phyloP scores from a whole-genome alignment of 2,329 filamentous ascomycete species.

The Tricladium varicosporioides region DNA sequence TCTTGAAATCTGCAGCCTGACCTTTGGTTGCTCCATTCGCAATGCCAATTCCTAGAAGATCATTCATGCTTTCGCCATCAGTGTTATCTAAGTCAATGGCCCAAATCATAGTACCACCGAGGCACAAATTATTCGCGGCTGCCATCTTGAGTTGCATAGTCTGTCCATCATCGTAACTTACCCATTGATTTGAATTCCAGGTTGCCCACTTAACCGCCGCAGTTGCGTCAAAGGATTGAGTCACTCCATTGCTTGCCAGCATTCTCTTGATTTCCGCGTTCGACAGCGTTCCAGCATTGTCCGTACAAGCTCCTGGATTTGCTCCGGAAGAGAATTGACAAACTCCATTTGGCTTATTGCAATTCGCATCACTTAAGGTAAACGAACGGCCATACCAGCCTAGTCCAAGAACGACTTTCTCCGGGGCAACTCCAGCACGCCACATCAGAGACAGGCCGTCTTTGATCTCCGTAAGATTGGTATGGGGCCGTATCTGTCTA shows the following conservation, averaged over 20 bases:
- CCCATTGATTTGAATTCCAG: background rate
- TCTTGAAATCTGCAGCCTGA: background rate
- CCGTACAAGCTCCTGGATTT: constrained; percentile 29
- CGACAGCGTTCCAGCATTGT: constrained; percentile 32
- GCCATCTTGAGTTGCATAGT: constrained; percentile 28
- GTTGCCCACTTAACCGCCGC: background rate
- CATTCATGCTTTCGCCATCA: constrained; percentile 33
- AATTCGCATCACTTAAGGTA: constrained; percentile 25
- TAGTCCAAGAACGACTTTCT: constrained; percentile 43
- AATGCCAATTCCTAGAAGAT: background rate
- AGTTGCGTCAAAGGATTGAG: background rate
- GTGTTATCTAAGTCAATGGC: constrained; percentile 12
- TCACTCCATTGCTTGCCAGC: background rate
- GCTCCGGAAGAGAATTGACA: constrained; percentile 21
- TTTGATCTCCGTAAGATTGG: constrained; percentile 42
- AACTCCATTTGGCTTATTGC: constrained; percentile 17
- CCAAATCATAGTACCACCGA: constrained; percentile 33
- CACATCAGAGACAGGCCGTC: constrained; percentile 35
- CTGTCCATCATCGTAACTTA: constrained; percentile 30
- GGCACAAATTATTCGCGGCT: constrained; percentile 23
- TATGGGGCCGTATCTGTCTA: constrained; percentile 33
- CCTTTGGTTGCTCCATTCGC: background rate
- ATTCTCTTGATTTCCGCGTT: background rate
- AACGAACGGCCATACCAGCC: constrained; percentile 44
- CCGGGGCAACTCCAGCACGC: constrained; percentile 36